Base-by-base conservation (phyloP, 2,329 filamentous ascomycete species). In the Neonectria neomacrospora region DNA sequence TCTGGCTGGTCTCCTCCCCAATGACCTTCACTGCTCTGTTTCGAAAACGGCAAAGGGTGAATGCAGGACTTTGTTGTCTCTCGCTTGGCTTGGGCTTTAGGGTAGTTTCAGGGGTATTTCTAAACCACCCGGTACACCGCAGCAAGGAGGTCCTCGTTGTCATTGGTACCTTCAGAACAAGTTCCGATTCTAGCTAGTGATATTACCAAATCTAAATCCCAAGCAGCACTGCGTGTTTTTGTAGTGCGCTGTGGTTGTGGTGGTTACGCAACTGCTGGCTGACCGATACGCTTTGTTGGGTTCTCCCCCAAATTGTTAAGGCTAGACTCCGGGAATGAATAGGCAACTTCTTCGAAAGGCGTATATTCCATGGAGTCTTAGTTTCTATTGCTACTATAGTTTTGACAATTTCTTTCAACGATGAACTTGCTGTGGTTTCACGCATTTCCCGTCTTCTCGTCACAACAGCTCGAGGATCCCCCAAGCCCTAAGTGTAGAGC, bases 401-500 rank as follows among this genome's bases (percentile, higher is more conserved):
- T 10, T 37, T 41, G n/a, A 10, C 3, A 10, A 11, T 20, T 3
- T 20, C n/a, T 20, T 5, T n/a, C 9, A 20, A 18, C 1, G n/a
- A 41, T 18, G 3, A 11, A 20, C 14, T 37, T 41, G 1, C 37
- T 11, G 37, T 11, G 1, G 6, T 10, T 7, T 20, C 9, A 20
- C n/a, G 16, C 37, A 41, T 41, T 41, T 41, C 8, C n/a, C 3
- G n/a, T n/a, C 16, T 10, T 10, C 8, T 41, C n/a, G 16, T 4
- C n/a, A 41, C 37, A 41, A 20, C n/a, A 20, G n/a, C 8, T 12
- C 14, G 16, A 12, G 5, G 34, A 34, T 16, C 12, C 37, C 37
- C n/a, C 6, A 18, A 18, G 7, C 37, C 11, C 37, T 41, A 41
- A 41, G 91, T 94, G 77, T 94, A 94, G 39, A 94, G 79, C 72